These are phyloP conservation scores for Fusarium brachygibbosum DNA, from an alignment of 2,329 filamentous ascomycete genomes.

Conservation along the genomic window DNA sequence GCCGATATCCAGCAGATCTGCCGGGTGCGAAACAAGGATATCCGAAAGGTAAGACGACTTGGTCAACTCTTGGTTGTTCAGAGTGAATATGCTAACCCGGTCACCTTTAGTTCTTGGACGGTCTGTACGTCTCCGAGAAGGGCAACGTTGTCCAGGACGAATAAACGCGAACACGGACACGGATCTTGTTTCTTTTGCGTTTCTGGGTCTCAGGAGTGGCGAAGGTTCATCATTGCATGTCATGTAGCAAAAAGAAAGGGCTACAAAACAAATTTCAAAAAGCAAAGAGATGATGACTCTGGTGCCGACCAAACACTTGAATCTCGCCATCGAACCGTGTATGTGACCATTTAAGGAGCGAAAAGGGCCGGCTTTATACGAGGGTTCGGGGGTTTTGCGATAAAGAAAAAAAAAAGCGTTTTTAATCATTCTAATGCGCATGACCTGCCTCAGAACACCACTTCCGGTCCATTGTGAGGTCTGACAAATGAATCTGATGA, in stretches of 20 bases:
- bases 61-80: neutral
- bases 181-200: conserved; percentile 67
- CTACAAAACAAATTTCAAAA: conserved; percentile 59
- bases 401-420: conserved; percentile 36
- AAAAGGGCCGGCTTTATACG: conserved; percentile 40
- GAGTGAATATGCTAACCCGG: conserved; percentile 42
- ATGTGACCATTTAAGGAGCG: conserved; percentile 43
- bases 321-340: conserved; percentile 31
- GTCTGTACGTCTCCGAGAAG: conserved; percentile 99
- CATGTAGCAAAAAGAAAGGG: conserved; percentile 65
- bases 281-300: conserved; percentile 55
- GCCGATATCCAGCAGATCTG: conserved; percentile 99
- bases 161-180: conserved; percentile 58
- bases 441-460: conserved; percentile 28
- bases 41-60: conserved; percentile 82
- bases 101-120: conserved; percentile 89
- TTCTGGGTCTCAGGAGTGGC: conserved; percentile 74
- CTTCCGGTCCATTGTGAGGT: conserved; percentile 25
- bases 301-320: conserved; percentile 43
- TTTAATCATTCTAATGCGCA: conserved; percentile 35
- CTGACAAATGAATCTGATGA: conserved; percentile 1
- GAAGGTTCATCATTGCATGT: conserved; percentile 74
- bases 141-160: conserved; percentile 91
- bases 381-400: conserved; percentile 41
- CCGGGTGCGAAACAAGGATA: conserved; percentile 99